Base-by-base conservation (phyloP, 1,139 yeast genomes). In the Magnusiomyces paraingens region DNA sequence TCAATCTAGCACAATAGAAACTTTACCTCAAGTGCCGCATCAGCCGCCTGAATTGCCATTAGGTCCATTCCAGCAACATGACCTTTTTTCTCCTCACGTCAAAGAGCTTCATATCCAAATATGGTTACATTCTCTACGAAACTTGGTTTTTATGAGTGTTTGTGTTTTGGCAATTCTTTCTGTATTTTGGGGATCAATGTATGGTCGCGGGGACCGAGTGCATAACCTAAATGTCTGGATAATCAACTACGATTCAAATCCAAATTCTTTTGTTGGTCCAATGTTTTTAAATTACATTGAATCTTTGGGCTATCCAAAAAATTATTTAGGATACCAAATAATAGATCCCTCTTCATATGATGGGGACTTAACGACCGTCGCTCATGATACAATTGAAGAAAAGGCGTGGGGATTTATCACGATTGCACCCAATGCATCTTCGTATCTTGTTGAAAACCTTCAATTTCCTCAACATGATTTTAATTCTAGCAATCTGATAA, bases 261-360 rank as follows among this genome's bases (percentile, higher is more conserved):
- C 32, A 32, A 17, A 48, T 29, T 15, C 55, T 55, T n/a, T 58
- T 21, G 52, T 60, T 20, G 59, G 60, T 32, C 51, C 51, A 35
- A 38, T 55, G 47, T 86, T 60, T 94, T 95, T 53, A 73, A 84
- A 57, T 83, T 87, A 67, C 85, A 82, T 68, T 73, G 84, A 66
- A 77, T 86, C 61, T 81, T 87, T 67, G 68, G 50, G 50, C 21
- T 40, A 40, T 6, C 17, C n/a, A 20, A 45, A 45, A 12, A 20
- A 20, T 5, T 45, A 51, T 20, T 44, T 55, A 15, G 53, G 53
- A 3, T 55, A 41, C 26, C 50, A 53, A 22, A 50, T 54, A 2
- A 36, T 48, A 18, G 46, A 49, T n/a, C 50, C 56, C 22, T 45
- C 40, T 18, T 32, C 47, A 10, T 55, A 52, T 45, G 47, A 50